Percentiles rank a stretch among this genome's conserved stretches.
phyloP scores from a whole-genome alignment of 257 asterid species.

The Lycium barbarum region DNA sequence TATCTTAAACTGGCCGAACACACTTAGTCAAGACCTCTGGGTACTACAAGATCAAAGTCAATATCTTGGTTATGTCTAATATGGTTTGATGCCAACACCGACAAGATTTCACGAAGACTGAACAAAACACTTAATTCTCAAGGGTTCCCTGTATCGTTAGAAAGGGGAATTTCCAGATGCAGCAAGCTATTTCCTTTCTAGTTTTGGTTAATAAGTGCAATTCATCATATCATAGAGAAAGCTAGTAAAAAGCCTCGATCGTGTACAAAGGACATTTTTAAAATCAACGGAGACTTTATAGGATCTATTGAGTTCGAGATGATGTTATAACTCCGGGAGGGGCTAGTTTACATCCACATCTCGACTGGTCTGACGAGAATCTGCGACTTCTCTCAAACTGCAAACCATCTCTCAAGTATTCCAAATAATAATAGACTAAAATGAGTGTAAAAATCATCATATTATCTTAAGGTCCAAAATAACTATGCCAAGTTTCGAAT shows the following conservation, averaged over 20 bases:
- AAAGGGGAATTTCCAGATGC: neutral
- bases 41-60: neutral
- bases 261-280: neutral
- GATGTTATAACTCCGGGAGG: neutral
- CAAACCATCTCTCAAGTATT: constrained; percentile 14
- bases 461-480: neutral
- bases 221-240: neutral
- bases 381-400: neutral
- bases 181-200: neutral
- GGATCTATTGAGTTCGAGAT: neutral
- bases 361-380: neutral
- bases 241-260: neutral
- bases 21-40: neutral
- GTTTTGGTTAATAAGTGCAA: neutral
- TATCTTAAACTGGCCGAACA: neutral
- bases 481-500: neutral
- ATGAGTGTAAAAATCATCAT: neutral
- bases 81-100: neutral
- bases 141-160: neutral
- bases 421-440: neutral
- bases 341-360: neutral
- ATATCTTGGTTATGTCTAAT: neutral
- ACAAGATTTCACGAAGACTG: neutral
- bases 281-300: neutral
- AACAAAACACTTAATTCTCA: neutral